Conservation (phyloP, 805 yeast species). For the Barnettozyma botsteinii region DNA sequence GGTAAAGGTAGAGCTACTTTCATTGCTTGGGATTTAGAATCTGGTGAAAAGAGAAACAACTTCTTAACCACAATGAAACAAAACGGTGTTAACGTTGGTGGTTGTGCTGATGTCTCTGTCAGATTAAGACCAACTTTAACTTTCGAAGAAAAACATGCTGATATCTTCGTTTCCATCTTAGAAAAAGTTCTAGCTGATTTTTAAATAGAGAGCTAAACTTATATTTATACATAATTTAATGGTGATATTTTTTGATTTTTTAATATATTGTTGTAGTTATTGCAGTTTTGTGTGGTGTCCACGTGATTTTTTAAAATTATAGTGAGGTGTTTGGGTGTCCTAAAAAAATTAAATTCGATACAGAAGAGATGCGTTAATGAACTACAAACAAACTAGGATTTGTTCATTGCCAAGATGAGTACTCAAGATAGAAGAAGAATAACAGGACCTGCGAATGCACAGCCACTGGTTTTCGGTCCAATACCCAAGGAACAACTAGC, state of each 20-base stretch:
- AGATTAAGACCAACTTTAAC: constrained; percentile 77
- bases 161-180: constrained; percentile 46
- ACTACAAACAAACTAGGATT: too few species aligned
- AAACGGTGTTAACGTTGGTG: constrained; percentile 75
- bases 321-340: too few species aligned
- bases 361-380: too few species aligned
- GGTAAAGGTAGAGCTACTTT: constrained; percentile 74
- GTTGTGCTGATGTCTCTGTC: constrained; percentile 73
- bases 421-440: constrained; percentile 71
- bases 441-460: constrained; percentile 72
- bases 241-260: background rate
- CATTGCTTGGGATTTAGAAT: constrained; percentile 71
- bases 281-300: too few species aligned
- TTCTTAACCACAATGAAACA: constrained; percentile 55
- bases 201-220: constrained; percentile 3
- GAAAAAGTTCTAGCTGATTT: constrained; percentile 29
- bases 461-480: constrained; percentile 39
- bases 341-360: too few species aligned
- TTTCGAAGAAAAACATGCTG: constrained; percentile 78
- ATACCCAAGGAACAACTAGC: constrained; percentile 14
- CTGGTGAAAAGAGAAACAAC: constrained; percentile 50
- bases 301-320: too few species aligned
- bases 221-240: background rate
- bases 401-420: too few species aligned
- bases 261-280: too few species aligned